Conservation (phyloP, 306 rosid species). For the Rosa lucieae region DNA sequence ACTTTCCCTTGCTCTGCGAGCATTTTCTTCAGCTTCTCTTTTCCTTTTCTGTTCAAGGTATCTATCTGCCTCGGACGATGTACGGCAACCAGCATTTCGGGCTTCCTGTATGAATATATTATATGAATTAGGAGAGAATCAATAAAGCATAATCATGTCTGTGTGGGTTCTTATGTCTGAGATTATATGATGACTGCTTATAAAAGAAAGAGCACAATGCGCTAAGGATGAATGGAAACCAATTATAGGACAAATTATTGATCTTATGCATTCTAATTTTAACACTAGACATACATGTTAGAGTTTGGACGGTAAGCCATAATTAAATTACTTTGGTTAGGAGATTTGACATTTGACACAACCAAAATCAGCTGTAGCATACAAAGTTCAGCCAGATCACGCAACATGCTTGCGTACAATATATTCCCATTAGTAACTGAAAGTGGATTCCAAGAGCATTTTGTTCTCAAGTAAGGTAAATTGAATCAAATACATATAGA, state of each 20-base stretch:
- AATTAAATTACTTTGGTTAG: neutral
- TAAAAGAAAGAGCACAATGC: neutral
- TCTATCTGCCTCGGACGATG: constrained; percentile 66
- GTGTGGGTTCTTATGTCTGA: neutral
- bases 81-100: constrained; percentile 74
- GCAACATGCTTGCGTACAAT: neutral
- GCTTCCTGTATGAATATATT: constrained; percentile 59
- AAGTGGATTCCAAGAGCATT: constrained; percentile 4
- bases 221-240: neutral
- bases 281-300: neutral
- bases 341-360: neutral
- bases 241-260: neutral
- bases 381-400: neutral
- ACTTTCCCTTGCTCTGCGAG: constrained; percentile 56
- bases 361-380: neutral
- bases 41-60: constrained; percentile 59
- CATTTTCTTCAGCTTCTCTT: constrained; percentile 67
- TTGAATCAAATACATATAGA: neutral
- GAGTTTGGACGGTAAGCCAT: neutral
- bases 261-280: neutral
- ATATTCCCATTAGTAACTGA: constrained; percentile 11
- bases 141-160: neutral
- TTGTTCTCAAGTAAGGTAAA: neutral
- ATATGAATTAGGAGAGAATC: neutral
- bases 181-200: neutral